Base-by-base conservation (phyloP, 73 alveolate genomes). In the Paramecium sexaurelia region DNA sequence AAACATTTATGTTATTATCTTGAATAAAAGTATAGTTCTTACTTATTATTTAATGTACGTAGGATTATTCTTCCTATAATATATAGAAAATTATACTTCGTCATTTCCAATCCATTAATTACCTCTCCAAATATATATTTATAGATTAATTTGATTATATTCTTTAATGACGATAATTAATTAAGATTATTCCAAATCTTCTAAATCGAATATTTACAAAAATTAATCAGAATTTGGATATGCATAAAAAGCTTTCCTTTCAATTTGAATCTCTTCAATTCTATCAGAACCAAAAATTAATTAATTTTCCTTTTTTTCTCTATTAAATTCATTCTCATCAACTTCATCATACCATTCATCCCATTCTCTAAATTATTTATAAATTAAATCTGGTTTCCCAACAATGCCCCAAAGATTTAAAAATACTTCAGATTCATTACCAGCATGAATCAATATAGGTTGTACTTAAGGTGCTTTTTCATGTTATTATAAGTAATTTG, bases 281-380 rank as follows among this genome's bases (percentile, higher is more conserved):
- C 45, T 75, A 75, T 75, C 89, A 36, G 24, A 26, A n/a, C 89
- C 19, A 40, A 36, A 75, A 10, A 75, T n/a, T 75, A 33, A 15
- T 39, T 75, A 29, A 39, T 26, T 75, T 19, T 17, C 22, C 20
- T 75, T 71, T 29, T 75, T 75, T 41, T 75, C 89, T 36, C 20
- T 75, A n/a, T 20, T 33, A 11, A 75, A 75, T n/a, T 36, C 66
- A 22, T 75, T 94, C 5, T 40, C 82, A 43, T 91, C 56, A 29
- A 96, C 92, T 43, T 93, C 95, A 3, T 85, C 24, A 85, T 85
- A 95, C 94, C 97, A 95, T 6, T 55, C 19, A 56, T 95, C 92
- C 97, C 97, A 95, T 17, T 92, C 94, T 35, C 41, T 87, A 35
- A 84, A 41, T 15, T 75, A 45, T 17, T 88, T 94, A 73, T 83